phyloP scores from a whole-genome alignment of 2,329 filamentous ascomycete genomes.

The Aspergillus quadricinctus region DNA sequence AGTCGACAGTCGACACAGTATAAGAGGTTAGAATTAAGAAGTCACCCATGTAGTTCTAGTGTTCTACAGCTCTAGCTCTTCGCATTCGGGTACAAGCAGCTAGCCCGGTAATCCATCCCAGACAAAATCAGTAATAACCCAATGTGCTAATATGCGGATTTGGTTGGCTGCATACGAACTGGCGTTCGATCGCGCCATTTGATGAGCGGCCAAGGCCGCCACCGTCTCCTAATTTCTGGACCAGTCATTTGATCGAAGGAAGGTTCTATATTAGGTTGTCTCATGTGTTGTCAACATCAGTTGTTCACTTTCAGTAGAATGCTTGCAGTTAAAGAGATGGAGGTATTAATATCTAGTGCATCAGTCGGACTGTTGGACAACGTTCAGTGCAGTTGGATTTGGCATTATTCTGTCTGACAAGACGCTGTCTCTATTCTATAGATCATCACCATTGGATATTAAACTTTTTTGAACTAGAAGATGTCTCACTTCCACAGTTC shows the following conservation, averaged over 20 bases:
- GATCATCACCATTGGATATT: background rate
- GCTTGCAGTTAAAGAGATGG: no score
- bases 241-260: background rate
- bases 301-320: background rate
- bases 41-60: background rate
- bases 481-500: background rate
- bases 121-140: background rate
- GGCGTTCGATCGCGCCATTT: conserved; percentile 9
- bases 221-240: background rate
- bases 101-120: background rate
- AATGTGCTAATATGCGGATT: background rate
- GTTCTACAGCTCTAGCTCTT: background rate
- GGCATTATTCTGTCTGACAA: background rate
- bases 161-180: conserved; percentile 8
- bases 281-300: background rate
- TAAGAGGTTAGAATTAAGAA: background rate
- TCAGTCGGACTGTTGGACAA: background rate
- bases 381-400: background rate
- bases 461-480: background rate
- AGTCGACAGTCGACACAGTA: background rate
- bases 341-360: no score
- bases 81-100: background rate
- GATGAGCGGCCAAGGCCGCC: background rate
- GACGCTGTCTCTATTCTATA: background rate
- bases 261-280: background rate